Evolutionary conservation across 2,329 filamentous ascomycete genomes (phyloP).

Genomic region (Hypomyces perniciosus): DNA sequence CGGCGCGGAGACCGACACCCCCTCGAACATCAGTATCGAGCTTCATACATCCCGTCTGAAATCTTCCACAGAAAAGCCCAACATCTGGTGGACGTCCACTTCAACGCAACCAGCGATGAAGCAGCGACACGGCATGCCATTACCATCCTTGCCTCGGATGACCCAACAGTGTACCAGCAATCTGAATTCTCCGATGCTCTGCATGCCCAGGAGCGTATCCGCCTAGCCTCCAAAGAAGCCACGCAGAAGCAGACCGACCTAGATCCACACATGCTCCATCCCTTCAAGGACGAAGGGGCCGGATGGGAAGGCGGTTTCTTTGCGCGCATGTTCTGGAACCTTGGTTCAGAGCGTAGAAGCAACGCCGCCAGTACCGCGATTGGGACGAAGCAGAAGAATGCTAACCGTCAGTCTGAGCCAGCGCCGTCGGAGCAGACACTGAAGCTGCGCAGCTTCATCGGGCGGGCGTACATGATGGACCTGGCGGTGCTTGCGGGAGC

Average conservation of each 20-base stretch:
- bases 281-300: conserved; percentile 68
- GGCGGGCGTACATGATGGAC: conserved; percentile 76
- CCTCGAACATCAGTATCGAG: conserved; percentile 67
- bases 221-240: conserved; percentile 60
- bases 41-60: conserved; percentile 71
- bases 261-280: conserved; percentile 48
- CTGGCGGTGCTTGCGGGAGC: conserved; percentile 64
- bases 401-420: background rate
- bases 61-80: conserved; percentile 58
- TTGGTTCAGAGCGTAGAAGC: conserved; percentile 49
- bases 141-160: conserved; percentile 69
- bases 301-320: conserved; percentile 91
- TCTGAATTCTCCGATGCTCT: conserved; percentile 53
- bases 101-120: conserved; percentile 37
- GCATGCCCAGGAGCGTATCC: conserved; percentile 70
- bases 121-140: conserved; percentile 37
- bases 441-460: conserved; percentile 65
- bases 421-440: conserved; percentile 47
- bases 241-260: conserved; percentile 32
- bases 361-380: conserved; percentile 29
- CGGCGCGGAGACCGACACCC: conserved; percentile 76
- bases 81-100: conserved; percentile 45
- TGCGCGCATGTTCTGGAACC: conserved; percentile 71
- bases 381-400: conserved; percentile 12
- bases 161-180: conserved; percentile 66